phyloP scores from a whole-genome alignment of 148 eudicot genomes.

The Amaranthus hypochondriacus region DNA sequence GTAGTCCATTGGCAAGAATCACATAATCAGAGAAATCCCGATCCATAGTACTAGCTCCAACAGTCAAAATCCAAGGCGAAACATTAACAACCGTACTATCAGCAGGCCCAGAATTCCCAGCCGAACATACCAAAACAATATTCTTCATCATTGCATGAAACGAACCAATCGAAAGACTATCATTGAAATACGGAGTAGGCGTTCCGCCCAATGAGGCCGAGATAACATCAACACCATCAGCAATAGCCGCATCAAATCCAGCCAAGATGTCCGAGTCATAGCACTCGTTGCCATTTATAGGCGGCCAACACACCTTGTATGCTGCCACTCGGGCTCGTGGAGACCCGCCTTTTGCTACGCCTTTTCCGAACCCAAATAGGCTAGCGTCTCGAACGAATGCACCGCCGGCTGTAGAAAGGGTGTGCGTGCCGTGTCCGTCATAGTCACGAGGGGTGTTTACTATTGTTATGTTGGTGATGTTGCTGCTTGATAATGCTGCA shows the following conservation, averaged over 20 bases:
- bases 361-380: constrained; percentile 69
- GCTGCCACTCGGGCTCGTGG: constrained; percentile 83
- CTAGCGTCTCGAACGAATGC: constrained; percentile 52
- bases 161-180: constrained; percentile 76
- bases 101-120: constrained; percentile 78
- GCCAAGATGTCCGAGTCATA: constrained; percentile 82
- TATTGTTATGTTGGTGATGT: constrained; percentile 41
- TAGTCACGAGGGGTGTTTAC: constrained; percentile 58
- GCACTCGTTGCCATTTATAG: constrained; percentile 61
- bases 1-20: constrained; percentile 43
- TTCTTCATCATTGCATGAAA: constrained; percentile 77
- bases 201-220: constrained; percentile 81
- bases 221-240: constrained; percentile 79
- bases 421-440: constrained; percentile 88
- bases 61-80: constrained; percentile 81
- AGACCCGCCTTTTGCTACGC: constrained; percentile 85
- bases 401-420: constrained; percentile 90
- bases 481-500: constrained; percentile 38
- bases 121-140: constrained; percentile 65
- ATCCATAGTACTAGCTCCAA: constrained; percentile 93
- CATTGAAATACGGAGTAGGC: constrained; percentile 41
- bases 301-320: constrained; percentile 84
- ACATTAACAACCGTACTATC: constrained; percentile 54
- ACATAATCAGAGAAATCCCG: constrained; percentile 63
- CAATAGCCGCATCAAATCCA: constrained; percentile 76